Evolutionary conservation across 139 green algal genomes (phyloP).

Genomic region (Spirogloea muscicola): DNA sequence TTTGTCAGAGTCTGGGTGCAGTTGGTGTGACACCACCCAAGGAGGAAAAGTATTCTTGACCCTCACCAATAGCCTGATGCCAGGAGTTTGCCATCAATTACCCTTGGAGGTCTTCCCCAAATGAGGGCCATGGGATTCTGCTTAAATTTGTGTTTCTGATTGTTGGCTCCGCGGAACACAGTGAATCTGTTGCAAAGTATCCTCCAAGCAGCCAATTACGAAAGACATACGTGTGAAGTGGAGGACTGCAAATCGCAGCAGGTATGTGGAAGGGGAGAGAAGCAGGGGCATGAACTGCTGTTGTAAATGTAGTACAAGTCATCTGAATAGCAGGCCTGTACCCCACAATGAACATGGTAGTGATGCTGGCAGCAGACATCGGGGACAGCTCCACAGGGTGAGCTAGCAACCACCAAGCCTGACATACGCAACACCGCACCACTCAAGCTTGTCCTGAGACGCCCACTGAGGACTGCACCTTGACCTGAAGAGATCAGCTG

Average conservation of each 20-base stretch:
- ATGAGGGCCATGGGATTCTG: constrained; percentile 63
- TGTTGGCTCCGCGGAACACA: constrained; percentile 91
- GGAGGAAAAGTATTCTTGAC: neutral
- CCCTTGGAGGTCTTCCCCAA: constrained; percentile 25
- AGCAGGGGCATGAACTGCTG: too few relatives aligned
- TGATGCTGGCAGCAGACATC: constrained; percentile 48
- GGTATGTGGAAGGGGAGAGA: constrained; percentile 1
- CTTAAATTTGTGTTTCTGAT: constrained; percentile 88
- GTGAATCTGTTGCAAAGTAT: constrained; percentile 56
- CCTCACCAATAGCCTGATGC: constrained; percentile 43
- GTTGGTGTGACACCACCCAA: neutral
- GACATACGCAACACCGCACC: too few relatives aligned
- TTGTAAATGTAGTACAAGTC: too few relatives aligned
- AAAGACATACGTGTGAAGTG: neutral
- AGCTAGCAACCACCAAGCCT: constrained; percentile 47
- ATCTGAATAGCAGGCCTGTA: constrained; percentile 11
- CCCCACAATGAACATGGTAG: constrained; percentile 68
- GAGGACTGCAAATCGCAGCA: neutral
- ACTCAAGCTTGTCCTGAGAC: too few relatives aligned
- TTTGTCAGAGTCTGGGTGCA: neutral
- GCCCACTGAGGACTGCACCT: too few relatives aligned
- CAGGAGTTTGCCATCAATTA: constrained; percentile 44
- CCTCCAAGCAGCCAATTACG: neutral
- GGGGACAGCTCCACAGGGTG: constrained; percentile 54
- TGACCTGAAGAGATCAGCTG: neutral